Percentiles rank a stretch among this genome's conserved stretches.
Evolutionary conservation across 768 basidiomycete genomes (phyloP).

Genomic region (Tylopilus plumbeoviolaceoides): DNA sequence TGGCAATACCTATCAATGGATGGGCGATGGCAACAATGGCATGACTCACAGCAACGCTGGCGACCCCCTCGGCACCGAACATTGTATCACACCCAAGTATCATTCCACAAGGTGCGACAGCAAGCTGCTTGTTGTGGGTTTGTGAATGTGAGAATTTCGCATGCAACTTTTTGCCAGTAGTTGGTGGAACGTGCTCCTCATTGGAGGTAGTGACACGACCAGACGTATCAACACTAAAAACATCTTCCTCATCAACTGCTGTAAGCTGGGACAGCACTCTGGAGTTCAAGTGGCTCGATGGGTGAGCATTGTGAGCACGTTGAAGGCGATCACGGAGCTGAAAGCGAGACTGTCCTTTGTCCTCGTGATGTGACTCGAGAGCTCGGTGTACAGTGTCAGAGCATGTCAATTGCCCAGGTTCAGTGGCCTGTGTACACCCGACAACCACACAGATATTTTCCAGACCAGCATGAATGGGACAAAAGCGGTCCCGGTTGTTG

Average conservation of each 20-base stretch:
- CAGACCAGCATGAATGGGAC: background rate
- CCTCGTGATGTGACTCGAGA: background rate
- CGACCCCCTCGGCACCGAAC: conserved; percentile 5
- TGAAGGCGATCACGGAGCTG: background rate
- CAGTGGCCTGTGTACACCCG: conserved; percentile 13
- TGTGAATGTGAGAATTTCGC: background rate
- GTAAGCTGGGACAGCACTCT: background rate
- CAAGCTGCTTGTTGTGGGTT: conserved; percentile 5
- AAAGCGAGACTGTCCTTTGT: conserved; percentile 2
- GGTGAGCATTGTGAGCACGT: background rate
- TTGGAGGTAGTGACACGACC: too few relatives aligned
- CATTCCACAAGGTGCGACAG: background rate
- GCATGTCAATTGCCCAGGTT: background rate
- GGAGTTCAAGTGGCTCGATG: background rate
- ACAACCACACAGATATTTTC: background rate
- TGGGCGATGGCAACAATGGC: too few relatives aligned
- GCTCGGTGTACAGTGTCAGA: background rate
- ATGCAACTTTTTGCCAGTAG: too few relatives aligned
- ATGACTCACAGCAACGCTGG: background rate
- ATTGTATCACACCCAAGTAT: background rate
- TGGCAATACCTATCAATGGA: too few relatives aligned
- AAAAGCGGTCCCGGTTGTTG: background rate
- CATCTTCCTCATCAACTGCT: background rate
- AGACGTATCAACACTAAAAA: background rate
- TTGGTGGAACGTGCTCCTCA: too few relatives aligned